These are phyloP conservation scores for Flagelloscypha sp. DNA, from an alignment of 768 basidiomycete species.

Conservation along the genomic window DNA sequence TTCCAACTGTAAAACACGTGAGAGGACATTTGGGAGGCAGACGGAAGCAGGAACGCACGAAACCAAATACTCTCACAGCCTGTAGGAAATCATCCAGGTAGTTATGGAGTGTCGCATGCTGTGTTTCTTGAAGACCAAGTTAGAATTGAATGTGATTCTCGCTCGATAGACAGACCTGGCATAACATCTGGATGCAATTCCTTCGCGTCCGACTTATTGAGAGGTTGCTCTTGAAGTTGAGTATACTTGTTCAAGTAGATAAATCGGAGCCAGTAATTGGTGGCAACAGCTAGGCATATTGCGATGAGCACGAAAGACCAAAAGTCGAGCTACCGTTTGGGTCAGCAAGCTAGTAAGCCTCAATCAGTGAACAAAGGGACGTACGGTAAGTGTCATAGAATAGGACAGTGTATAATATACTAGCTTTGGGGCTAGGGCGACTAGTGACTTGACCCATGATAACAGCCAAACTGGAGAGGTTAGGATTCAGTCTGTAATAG, in stretches of 20 bases:
- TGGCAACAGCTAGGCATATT: conserved; percentile 49
- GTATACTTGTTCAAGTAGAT: conserved; percentile 71
- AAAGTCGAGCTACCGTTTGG: conserved; percentile 66
- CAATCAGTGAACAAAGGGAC: conserved; percentile 14
- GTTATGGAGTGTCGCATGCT: conserved; percentile 83
- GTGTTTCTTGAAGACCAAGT: conserved; percentile 39
- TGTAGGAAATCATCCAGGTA: conserved; percentile 96
- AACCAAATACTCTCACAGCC: conserved; percentile 95
- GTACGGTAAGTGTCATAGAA: conserved; percentile 81
- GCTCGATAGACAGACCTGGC: conserved; percentile 29
- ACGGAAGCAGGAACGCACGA: conserved; percentile 37
- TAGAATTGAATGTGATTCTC: not conserved
- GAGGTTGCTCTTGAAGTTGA: conserved; percentile 70
- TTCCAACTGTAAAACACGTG: conserved; percentile 43
- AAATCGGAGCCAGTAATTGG: conserved; percentile 83
- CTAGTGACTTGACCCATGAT: conserved; percentile 65
- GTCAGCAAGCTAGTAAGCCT: conserved; percentile 5
- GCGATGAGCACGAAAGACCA: conserved; percentile 84
- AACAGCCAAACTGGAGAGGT: conserved; percentile 62
- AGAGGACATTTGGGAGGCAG: conserved; percentile 1
- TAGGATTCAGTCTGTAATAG: conserved; percentile 8
- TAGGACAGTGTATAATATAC: conserved; percentile 77
- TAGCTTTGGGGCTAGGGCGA: conserved; percentile 69
- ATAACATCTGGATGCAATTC: conserved; percentile 92
- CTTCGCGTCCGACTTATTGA: conserved; percentile 75